Base-by-base conservation (phyloP, 805 yeast genomes). In the Candida hungchunana region DNA sequence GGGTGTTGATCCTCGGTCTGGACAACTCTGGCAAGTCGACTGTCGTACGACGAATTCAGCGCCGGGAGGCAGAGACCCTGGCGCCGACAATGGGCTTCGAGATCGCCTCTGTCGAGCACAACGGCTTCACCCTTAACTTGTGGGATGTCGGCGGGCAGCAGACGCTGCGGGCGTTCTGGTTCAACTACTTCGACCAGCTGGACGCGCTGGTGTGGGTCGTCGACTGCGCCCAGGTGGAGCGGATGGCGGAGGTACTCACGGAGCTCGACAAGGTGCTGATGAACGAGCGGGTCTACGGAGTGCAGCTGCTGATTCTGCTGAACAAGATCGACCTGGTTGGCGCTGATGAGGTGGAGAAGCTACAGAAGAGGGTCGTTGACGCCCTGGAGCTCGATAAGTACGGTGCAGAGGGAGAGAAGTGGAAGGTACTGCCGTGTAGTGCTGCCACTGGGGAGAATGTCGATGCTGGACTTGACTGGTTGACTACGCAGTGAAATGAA, bases 101-200 rank as follows among this genome's bases (percentile, higher is more conserved):
- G 48, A 90, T 89, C 44, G 71, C 75, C 32, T 76, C 89, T 1
- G 50, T 83, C 1, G 50, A 56, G 1, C 60, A 65, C 43, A 42
- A 58, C 2, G 69, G 63, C 4, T 33, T 42, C 28, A 45, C 43
- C 25, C 53, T 82, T 34, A 79, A 79, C 44, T 55, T 82, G 20
- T 82, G 95, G 97, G 96, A 86, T 53, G 78, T 89, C 10, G 97
- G 97, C 5, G 97, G 97, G 2, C 97, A 89, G 58, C 62, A 71
- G 29, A 73, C 90, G 2, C 64, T 89, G 27, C 64, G 97, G 31
- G 79, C 89, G 13, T 88, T 88, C 67, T 89, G 97, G 97, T 78
- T 84, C 50, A 90, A 89, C 60, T 89, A 90, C 58, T 48, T 49
- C 26, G 96, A 88, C 46, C 77, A 75, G 48, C 62, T 72, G 26